Conservation (phyloP, 495 filamentous ascomycete species). For the Collariella sp. region DNA sequence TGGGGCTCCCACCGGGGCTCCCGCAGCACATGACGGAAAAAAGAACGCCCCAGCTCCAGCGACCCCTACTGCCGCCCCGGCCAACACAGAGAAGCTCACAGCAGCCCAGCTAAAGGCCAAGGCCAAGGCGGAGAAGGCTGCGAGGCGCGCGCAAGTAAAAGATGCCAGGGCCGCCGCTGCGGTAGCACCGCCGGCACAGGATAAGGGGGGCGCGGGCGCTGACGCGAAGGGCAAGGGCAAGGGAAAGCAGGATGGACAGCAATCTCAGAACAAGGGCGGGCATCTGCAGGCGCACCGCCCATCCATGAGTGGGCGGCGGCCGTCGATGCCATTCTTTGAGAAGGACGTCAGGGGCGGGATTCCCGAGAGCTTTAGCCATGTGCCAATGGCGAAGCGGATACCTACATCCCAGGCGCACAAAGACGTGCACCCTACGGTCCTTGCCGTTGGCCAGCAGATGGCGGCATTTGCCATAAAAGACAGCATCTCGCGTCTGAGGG, state of each 20-base stretch:
- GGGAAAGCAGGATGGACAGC: conserved; percentile 43
- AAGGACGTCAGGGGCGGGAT: conserved; percentile 39
- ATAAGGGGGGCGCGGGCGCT: conserved; percentile 1
- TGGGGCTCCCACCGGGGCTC: conserved; percentile 12
- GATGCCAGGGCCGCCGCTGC: conserved; percentile 31
- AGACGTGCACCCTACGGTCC: conserved; percentile 82
- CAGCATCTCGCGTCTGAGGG: conserved; percentile 79
- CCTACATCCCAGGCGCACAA: conserved; percentile 68
- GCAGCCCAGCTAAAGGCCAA: conserved; percentile 65
- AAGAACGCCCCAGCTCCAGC: conserved; percentile 1
- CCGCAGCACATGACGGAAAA: conserved; percentile 6
- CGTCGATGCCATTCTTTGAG: conserved; percentile 41
- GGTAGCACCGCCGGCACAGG: conserved; percentile 5
- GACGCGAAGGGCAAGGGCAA: conserved; percentile 38
- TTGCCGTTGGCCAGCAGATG: conserved; percentile 83
- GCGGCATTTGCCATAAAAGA: conserved; percentile 82
- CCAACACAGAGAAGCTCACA: conserved; percentile 40
- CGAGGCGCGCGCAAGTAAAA: conserved; percentile 57
- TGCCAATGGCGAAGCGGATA: conserved; percentile 69
- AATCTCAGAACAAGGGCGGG: conserved; percentile 24
- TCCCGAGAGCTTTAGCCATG: conserved; percentile 69
- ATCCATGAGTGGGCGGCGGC: conserved; percentile 29
- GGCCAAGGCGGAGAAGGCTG: conserved; percentile 71
- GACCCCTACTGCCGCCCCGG: conserved; percentile 4
- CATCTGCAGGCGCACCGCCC: conserved; percentile 27